phyloP scores from a whole-genome alignment of 208 protist genomes.

The Leishmania tropica region DNA sequence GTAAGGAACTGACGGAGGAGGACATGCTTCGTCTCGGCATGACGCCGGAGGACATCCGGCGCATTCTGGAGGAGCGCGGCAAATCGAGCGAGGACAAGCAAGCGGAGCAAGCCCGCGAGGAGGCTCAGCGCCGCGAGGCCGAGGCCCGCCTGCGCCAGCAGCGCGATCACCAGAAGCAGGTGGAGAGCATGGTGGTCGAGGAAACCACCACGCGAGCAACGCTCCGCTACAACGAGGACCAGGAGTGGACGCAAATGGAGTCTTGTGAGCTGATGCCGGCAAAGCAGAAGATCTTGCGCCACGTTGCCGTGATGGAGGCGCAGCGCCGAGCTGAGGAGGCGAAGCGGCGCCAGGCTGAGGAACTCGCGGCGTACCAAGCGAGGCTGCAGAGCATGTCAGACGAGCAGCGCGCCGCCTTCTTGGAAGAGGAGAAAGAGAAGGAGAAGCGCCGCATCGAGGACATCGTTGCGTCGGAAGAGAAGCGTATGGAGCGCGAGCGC shows the following conservation, averaged over 20 bases:
- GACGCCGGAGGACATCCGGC: conserved; percentile 69
- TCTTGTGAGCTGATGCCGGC: conserved; percentile 22
- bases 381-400: conserved; percentile 41
- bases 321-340: conserved; percentile 45
- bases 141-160: conserved; percentile 40
- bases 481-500: conserved; percentile 26
- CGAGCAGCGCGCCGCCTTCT: conserved; percentile 54
- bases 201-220: conserved; percentile 34
- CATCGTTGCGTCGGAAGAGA: conserved; percentile 35
- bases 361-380: conserved; percentile 53
- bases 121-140: conserved; percentile 34
- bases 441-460: conserved; percentile 42
- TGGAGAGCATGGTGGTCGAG: conserved; percentile 23
- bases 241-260: conserved; percentile 36
- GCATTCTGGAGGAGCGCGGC: conserved; percentile 64
- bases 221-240: conserved; percentile 43
- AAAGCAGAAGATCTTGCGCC: conserved; percentile 37
- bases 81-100: conserved; percentile 68
- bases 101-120: conserved; percentile 39
- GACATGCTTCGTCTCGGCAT: conserved; percentile 85
- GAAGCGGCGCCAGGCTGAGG: conserved; percentile 40
- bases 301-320: conserved; percentile 28
- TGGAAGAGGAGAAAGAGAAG: conserved; percentile 43
- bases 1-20: conserved; percentile 63
- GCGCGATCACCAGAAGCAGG: conserved; percentile 39